Conservation (phyloP, 495 filamentous ascomycete species). For the Aspergillus mulundensis region DNA sequence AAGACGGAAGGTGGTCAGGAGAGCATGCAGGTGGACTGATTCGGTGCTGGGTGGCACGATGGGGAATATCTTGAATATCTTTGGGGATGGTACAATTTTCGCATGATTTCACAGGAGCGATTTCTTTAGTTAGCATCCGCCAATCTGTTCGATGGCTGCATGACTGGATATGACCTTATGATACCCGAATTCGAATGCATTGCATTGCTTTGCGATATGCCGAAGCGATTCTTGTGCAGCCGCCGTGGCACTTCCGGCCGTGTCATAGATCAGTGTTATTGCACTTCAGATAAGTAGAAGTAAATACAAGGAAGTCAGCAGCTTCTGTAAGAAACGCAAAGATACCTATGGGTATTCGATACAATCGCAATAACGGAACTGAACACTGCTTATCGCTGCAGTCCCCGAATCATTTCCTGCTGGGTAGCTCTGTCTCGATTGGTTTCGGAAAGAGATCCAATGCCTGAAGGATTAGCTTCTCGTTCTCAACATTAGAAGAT, state of each 20-base stretch:
- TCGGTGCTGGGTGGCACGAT: neutral
- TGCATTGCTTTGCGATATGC: neutral
- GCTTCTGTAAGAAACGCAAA: neutral
- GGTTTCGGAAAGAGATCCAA: constrained; percentile 77
- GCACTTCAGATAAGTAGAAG: too few relatives aligned
- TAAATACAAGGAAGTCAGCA: neutral
- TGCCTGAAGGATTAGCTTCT: constrained; percentile 38
- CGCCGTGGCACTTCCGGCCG: neutral
- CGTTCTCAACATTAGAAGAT: neutral
- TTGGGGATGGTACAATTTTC: neutral
- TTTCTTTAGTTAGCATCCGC: neutral
- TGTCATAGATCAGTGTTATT: neutral
- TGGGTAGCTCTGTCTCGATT: constrained; percentile 84
- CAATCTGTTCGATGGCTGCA: neutral
- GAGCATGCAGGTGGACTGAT: constrained; percentile 38
- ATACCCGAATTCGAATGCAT: constrained; percentile 29
- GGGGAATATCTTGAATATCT: neutral
- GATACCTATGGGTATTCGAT: neutral
- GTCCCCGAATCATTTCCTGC: constrained; percentile 73
- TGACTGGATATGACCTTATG: constrained; percentile 17
- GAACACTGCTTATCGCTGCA: constrained; percentile 33
- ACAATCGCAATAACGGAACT: neutral
- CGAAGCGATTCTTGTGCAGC: neutral
- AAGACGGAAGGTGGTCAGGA: constrained; percentile 19
- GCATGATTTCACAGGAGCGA: neutral